Percentiles rank a stretch among this genome's conserved stretches.
Conservation (phyloP, 2,329 filamentous ascomycete genomes). For the Passalora sequoiae region DNA sequence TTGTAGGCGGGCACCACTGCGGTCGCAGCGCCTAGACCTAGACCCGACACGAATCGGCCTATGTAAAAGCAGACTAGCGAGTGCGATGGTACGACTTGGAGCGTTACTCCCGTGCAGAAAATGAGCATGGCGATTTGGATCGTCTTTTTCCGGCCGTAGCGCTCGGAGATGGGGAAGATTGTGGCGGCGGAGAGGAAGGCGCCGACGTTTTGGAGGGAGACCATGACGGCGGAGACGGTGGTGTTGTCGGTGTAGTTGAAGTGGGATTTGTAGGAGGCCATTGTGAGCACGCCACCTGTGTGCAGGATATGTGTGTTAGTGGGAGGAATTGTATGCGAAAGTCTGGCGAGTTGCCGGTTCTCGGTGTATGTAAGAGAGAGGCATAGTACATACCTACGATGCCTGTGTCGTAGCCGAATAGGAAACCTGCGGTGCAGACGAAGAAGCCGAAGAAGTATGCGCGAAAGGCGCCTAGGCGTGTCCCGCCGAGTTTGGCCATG, state of each 20-base stretch:
- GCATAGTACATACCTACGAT: constrained; percentile 28
- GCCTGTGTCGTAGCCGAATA: constrained; percentile 42
- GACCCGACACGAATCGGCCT: constrained; percentile 45
- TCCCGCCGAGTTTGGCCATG: constrained; percentile 23
- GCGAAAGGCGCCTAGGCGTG: constrained; percentile 21
- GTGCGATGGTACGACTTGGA: constrained; percentile 47
- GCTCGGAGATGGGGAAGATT: constrained; percentile 47
- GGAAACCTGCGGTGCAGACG: constrained; percentile 23
- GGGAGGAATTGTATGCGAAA: neutral
- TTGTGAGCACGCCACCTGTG: constrained; percentile 29
- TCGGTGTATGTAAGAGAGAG: neutral
- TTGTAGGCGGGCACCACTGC: constrained; percentile 40
- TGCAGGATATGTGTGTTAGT: neutral
- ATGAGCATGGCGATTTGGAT: constrained; percentile 44
- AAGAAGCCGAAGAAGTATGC: constrained; percentile 27
- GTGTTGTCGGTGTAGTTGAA: constrained; percentile 27
- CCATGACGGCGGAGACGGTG: constrained; percentile 38
- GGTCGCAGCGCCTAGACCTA: constrained; percentile 47
- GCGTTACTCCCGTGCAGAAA: constrained; percentile 38
- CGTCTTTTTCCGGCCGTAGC: constrained; percentile 42
- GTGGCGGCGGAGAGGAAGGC: constrained; percentile 50
- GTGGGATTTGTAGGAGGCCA: constrained; percentile 25
- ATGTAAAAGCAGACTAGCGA: constrained; percentile 44
- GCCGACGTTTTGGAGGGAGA: constrained; percentile 50
- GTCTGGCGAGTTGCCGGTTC: too few species aligned